Evolutionary conservation across 345 rosid genomes (phyloP).

Genomic region (Brassica juncea): DNA sequence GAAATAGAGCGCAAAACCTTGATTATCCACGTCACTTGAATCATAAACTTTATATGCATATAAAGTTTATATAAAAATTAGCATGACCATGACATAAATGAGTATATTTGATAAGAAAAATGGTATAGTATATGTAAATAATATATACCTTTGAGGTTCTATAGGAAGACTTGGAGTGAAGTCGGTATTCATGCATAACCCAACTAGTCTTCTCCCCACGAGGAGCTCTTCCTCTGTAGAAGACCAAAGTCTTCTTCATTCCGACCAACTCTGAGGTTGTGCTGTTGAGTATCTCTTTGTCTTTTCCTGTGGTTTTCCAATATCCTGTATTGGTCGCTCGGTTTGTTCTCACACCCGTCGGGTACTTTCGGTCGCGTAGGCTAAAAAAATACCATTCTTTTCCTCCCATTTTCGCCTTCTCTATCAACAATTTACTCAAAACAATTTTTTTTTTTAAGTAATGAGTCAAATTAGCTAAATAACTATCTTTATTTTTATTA

Average conservation of each 20-base stretch:
- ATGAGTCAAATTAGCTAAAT: not conserved
- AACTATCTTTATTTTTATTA: not conserved
- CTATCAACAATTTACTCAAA: constrained; percentile 47
- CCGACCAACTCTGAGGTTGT: constrained; percentile 75
- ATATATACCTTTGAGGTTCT: constrained; percentile 68
- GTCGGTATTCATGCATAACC: constrained; percentile 99
- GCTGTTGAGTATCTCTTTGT: constrained; percentile 89
- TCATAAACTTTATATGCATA: not conserved
- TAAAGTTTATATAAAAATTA: not conserved
- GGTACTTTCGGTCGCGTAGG: constrained; percentile 89
- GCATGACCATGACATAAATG: not conserved
- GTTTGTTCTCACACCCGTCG: constrained; percentile 95
- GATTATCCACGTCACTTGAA: not conserved
- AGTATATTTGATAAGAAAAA: not conserved
- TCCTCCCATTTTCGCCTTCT: constrained; percentile 96
- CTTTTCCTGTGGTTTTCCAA: constrained; percentile 99
- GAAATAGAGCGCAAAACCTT: not conserved
- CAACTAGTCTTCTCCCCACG: constrained; percentile 93
- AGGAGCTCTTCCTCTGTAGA: constrained; percentile 95
- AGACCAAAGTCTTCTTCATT: constrained; percentile 96
- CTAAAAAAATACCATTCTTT: constrained; percentile 99
- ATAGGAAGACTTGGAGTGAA: constrained; percentile 78
- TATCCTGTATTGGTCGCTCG: constrained; percentile 95
- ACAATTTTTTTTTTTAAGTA: not conserved
- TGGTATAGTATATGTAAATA: not conserved